Evolutionary conservation across 2,329 filamentous ascomycete genomes (phyloP), one percentile per base, ranked within the genome.

Genomic region (Sphaceloma murrayae): DNA sequence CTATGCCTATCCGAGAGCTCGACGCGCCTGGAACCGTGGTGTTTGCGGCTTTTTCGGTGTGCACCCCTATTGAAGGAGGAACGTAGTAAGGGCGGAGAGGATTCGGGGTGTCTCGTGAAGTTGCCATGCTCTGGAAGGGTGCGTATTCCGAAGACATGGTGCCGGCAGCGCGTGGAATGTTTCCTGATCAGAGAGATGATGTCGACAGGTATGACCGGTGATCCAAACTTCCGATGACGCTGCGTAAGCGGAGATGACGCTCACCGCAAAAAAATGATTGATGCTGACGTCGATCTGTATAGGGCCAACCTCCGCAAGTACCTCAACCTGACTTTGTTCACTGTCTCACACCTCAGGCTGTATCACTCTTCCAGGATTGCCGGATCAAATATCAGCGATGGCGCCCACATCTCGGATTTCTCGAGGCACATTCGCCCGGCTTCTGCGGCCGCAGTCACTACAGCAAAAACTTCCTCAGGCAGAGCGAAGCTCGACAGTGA

Each of bases 51-150:
- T 66, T 45, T 21, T 66, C 68, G 43, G 68, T 65, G 36, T 73
- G 68, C 22, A 75, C 66, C 26, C 79, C 78, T 49, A 82, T 78
- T 4, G 78, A 77, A 3, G 80, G 78, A 27, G 80, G 79, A 49
- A 80, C 77, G 59, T 84, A 82, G 65, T 84, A 84, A 13, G 80
- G 80, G 49, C 80, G 71, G 46, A 83, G 66, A 47, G 80, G 80
- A 54, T 84, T 83, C 14, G 67, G 68, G 22, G 62, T 60, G 53
- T 68, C 66, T 52, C 65, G 61, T 40, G 64, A 68, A 44, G 66
- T 60, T 36, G 65, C 58, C 63, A 68, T 67, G 36, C 43, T 42
- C 19, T 54, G 53, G 22, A 58, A 57, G 44, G 49, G 53, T 24
- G 56, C 54, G 36, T 46, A 40, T 29, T 45, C 42, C 16, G 42